phyloP scores from a whole-genome alignment of 768 basidiomycete species.

The Russula dissimulans region DNA sequence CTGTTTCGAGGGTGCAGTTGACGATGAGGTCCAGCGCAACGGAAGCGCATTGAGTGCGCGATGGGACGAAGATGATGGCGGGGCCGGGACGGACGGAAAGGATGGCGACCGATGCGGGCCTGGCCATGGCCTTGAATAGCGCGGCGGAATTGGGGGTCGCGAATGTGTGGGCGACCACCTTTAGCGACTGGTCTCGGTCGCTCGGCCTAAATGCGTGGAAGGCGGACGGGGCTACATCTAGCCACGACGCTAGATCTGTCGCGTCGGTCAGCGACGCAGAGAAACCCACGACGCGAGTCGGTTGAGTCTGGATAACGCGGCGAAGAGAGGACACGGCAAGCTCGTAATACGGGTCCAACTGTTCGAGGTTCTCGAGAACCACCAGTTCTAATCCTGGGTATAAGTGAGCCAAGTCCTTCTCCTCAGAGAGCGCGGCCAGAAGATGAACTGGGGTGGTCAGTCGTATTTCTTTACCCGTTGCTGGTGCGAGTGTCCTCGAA shows the following conservation, averaged over 20 bases:
- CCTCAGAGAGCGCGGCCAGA: constrained; percentile 34
- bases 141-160: constrained; percentile 79
- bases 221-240: constrained; percentile 54
- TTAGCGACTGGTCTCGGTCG: constrained; percentile 74
- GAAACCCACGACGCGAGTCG: constrained; percentile 69
- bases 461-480: constrained; percentile 39
- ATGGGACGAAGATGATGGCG: constrained; percentile 83
- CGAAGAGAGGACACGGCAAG: constrained; percentile 67
- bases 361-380: constrained; percentile 78
- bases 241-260: constrained; percentile 73
- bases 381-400: constrained; percentile 49
- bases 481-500: constrained; percentile 28
- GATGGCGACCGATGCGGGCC: constrained; percentile 78
- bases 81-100: constrained; percentile 37
- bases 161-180: constrained; percentile 63
- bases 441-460: constrained; percentile 48
- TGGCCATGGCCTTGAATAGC: constrained; percentile 85
- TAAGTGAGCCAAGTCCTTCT: constrained; percentile 20
- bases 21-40: constrained; percentile 83
- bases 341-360: constrained; percentile 75
- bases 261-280: constrained; percentile 75
- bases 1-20: constrained; percentile 70
- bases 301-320: constrained; percentile 48
- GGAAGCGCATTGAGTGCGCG: constrained; percentile 60
- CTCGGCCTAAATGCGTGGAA: constrained; percentile 72